Evolutionary conservation across 1,284 basidiomycete species (phyloP).

Genomic region (Heliocybe sulcata): DNA sequence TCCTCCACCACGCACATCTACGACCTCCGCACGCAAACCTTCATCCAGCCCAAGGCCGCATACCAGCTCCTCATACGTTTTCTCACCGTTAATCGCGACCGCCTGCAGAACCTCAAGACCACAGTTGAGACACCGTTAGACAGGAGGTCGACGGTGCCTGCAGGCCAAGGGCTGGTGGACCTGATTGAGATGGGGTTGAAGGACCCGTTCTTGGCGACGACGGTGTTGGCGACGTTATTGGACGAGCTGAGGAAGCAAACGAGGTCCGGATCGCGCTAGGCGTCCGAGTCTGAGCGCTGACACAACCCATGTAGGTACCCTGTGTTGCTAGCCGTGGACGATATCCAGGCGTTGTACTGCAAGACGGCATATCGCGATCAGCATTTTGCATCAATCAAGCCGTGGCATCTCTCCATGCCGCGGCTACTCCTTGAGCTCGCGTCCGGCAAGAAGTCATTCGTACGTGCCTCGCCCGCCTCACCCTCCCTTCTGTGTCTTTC

Average conservation of each 20-base stretch:
- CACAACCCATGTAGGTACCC: conserved; percentile 38
- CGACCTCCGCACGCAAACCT: conserved; percentile 69
- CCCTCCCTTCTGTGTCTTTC: neutral
- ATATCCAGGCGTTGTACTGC: conserved; percentile 78
- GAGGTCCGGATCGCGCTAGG: conserved; percentile 33
- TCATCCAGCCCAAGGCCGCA: conserved; percentile 68
- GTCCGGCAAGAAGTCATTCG: conserved; percentile 61
- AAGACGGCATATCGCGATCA: conserved; percentile 74
- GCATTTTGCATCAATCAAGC: conserved; percentile 63
- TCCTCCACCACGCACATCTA: conserved; percentile 75
- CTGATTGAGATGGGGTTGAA: conserved; percentile 56
- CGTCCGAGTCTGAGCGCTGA: neutral
- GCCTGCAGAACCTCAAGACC: conserved; percentile 33
- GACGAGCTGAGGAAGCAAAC: conserved; percentile 63
- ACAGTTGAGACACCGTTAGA: conserved; percentile 36
- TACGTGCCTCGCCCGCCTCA: conserved; percentile 26
- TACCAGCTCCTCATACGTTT: conserved; percentile 55
- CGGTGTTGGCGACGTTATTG: conserved; percentile 61
- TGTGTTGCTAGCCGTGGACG: conserved; percentile 82
- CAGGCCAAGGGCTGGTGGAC: conserved; percentile 45
- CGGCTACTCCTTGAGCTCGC: conserved; percentile 74
- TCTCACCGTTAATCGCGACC: conserved; percentile 41
- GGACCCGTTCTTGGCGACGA: conserved; percentile 49
- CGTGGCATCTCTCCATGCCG: conserved; percentile 80
- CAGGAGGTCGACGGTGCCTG: conserved; percentile 35